Conservation (phyloP, 495 filamentous ascomycete genomes). For the Daldinia decipiens region DNA sequence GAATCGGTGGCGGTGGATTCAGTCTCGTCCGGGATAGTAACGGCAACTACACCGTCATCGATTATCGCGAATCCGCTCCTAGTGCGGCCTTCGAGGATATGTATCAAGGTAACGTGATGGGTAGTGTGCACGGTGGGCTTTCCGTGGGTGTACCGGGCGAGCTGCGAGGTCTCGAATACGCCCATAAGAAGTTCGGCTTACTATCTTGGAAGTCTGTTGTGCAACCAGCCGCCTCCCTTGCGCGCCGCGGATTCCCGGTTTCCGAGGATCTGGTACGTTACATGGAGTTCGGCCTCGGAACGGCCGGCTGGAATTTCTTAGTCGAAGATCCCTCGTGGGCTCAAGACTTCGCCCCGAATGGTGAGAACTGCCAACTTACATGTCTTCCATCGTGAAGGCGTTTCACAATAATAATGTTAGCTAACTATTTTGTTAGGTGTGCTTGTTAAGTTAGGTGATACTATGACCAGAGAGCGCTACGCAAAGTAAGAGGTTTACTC, state of each 20-base stretch:
- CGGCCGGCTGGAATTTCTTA: constrained; percentile 66
- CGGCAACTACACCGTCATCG: constrained; percentile 77
- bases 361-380: constrained; percentile 32
- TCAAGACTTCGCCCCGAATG: constrained; percentile 86
- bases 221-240: constrained; percentile 75
- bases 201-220: constrained; percentile 75
- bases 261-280: constrained; percentile 75
- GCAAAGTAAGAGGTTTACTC: constrained; percentile 61
- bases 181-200: constrained; percentile 68
- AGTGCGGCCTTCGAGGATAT: constrained; percentile 81
- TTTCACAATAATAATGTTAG: not conserved
- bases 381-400: not conserved
- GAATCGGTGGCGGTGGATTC: constrained; percentile 91
- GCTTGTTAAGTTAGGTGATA: constrained; percentile 74
- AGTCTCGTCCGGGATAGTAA: constrained; percentile 73
- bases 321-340: constrained; percentile 80
- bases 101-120: constrained; percentile 64
- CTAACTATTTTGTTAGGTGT: constrained; percentile 44
- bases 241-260: constrained; percentile 76
- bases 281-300: constrained; percentile 60
- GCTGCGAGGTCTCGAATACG: constrained; percentile 76
- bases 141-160: constrained; percentile 81
- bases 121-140: constrained; percentile 55
- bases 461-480: constrained; percentile 79
- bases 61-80: constrained; percentile 88